A percentile compares a stretch with the other conserved stretches of the same genome.
These are phyloP conservation scores for Chalciporus sp. DNA, from an alignment of 1,284 basidiomycete species.

Conservation along the genomic window DNA sequence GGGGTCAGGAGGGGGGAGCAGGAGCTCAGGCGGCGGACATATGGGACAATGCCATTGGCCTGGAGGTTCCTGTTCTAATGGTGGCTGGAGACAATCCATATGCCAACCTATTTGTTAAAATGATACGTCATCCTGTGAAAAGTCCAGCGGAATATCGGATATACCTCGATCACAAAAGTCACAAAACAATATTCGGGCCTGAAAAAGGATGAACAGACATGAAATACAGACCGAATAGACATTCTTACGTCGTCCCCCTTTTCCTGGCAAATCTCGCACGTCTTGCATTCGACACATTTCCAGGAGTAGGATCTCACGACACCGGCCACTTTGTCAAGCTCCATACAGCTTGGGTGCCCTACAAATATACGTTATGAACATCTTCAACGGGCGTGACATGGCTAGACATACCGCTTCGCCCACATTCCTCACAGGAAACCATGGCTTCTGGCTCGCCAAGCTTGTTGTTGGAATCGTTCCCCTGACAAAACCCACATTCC, in stretches of 20 bases:
- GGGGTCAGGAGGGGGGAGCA: constrained; percentile 23
- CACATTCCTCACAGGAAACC: constrained; percentile 72
- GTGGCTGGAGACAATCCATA: constrained; percentile 82
- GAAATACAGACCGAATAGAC: constrained; percentile 9
- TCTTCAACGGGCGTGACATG: constrained; percentile 28
- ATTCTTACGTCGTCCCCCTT: constrained; percentile 88
- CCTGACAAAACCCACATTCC: constrained; percentile 70
- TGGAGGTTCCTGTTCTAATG: constrained; percentile 68
- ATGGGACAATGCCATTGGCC: constrained; percentile 77
- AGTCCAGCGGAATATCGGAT: constrained; percentile 14
- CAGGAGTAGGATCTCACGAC: constrained; percentile 75
- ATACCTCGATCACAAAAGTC: constrained; percentile 91
- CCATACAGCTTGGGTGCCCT: constrained; percentile 84
- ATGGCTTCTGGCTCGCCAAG: constrained; percentile 59
- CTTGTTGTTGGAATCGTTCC: constrained; percentile 59
- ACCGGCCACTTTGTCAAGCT: constrained; percentile 52
- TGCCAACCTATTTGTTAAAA: constrained; percentile 73
- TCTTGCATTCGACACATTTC: constrained; percentile 94
- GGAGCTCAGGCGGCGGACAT: constrained; percentile 46
- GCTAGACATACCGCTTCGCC: constrained; percentile 52
- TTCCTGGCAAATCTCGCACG: constrained; percentile 84
- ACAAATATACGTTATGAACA: constrained; percentile 10
- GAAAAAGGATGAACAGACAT: constrained; percentile 20
- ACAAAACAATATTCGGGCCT: constrained; percentile 89
- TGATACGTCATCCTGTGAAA: constrained; percentile 8